A percentile compares a stretch with the other conserved stretches of the same genome.
These are phyloP conservation scores for Sorghum bicolor DNA, from an alignment of 176 grass and related monocot species.

Conservation along the genomic window Sorghum_bicolor_NCBIv3 NC_012875.2:59020001-59020500, in stretches of 20 bases:
- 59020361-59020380: neutral
- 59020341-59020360: neutral
- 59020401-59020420: conserved; percentile 46
- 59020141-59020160: neutral
- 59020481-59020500: conserved; percentile 16
- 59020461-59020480: conserved; percentile 35
- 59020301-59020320: conserved; percentile 13
- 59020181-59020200: neutral
- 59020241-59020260: neutral
- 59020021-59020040: neutral
- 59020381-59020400: neutral
- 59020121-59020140: neutral
- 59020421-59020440: conserved; percentile 31
- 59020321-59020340: neutral
- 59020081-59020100: neutral
- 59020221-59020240: neutral
- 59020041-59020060: neutral
- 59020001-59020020: neutral
- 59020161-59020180: neutral
- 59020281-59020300: neutral
- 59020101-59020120: neutral
- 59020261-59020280: neutral
- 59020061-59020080: neutral
- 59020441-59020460: conserved; percentile 28
- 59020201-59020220: neutral